A percentile compares a stretch with the other conserved stretches of the same genome.
Evolutionary conservation across 2,329 filamentous ascomycete genomes (phyloP).

Genomic region (Xylaria polymorpha): DNA sequence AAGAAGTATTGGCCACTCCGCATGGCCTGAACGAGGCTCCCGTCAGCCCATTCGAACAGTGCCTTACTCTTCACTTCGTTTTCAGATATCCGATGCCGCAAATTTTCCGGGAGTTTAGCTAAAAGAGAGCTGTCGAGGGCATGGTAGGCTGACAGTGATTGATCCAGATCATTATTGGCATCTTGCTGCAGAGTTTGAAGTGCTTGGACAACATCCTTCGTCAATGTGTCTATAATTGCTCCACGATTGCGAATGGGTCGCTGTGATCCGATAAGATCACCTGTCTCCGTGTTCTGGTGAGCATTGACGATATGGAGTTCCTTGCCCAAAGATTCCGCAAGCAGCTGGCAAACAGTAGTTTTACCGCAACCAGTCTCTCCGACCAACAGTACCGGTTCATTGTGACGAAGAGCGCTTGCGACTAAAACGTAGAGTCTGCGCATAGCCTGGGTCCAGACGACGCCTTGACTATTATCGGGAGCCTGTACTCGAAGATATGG

Average conservation of each 20-base stretch:
- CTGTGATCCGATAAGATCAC: constrained; percentile 95
- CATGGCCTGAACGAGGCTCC: constrained; percentile 94
- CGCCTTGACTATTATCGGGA: constrained; percentile 66
- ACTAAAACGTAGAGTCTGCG: constrained; percentile 89
- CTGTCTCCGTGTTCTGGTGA: constrained; percentile 97
- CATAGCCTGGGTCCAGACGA: constrained; percentile 98
- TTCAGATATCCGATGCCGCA: constrained; percentile 60
- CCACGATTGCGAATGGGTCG: constrained; percentile 88
- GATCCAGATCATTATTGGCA: constrained; percentile 60
- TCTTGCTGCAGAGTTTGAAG: constrained; percentile 57
- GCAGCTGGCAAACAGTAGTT: constrained; percentile 92
- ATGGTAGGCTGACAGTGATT: constrained; percentile 70
- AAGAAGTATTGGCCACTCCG: constrained; percentile 89
- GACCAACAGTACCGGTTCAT: constrained; percentile 93
- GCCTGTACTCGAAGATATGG: constrained; percentile 64
- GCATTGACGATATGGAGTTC: constrained; percentile 92
- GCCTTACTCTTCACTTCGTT: constrained; percentile 76
- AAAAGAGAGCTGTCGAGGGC: constrained; percentile 58
- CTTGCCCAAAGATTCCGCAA: constrained; percentile 82
- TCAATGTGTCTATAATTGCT: constrained; percentile 74
- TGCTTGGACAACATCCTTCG: constrained; percentile 66
- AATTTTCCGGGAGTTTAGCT: constrained; percentile 59
- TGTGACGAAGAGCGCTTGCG: constrained; percentile 84
- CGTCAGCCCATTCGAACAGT: constrained; percentile 96
- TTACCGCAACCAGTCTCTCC: constrained; percentile 98